These are phyloP conservation scores for Lantana camara DNA, from an alignment of 257 asterid species.

Conservation along the genomic window DNA sequence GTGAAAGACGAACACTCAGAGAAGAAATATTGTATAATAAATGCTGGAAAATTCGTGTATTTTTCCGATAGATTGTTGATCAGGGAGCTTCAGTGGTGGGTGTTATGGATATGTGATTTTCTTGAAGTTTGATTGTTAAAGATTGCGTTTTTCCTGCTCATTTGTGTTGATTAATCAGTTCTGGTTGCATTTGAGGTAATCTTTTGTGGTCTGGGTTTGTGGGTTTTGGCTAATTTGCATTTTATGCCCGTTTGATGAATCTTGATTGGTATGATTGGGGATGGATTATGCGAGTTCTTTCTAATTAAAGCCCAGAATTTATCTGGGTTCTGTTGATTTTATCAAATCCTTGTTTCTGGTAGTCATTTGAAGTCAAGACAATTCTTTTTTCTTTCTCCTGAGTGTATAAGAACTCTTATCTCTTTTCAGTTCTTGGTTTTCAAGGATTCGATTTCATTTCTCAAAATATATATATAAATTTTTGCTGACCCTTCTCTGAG, in stretches of 20 bases:
- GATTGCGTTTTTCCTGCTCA: slow-evolving; percentile 22
- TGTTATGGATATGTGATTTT: slow-evolving; percentile 13
- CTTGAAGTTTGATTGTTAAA: slow-evolving; percentile 7
- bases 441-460: not conserved
- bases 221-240: slow-evolving; percentile 26
- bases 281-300: slow-evolving; percentile 28
- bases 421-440: slow-evolving; percentile 2
- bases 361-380: slow-evolving; percentile 31
- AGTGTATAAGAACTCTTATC: slow-evolving; percentile 7
- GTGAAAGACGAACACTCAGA: not conserved
- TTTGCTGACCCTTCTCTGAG: slow-evolving; percentile 9
- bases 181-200: slow-evolving; percentile 24
- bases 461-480: not conserved
- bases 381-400: not conserved
- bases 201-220: slow-evolving; percentile 11
- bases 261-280: slow-evolving; percentile 26
- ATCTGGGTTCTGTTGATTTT: slow-evolving; percentile 21
- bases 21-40: not conserved
- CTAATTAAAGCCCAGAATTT: not conserved
- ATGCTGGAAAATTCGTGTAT: slow-evolving; percentile 19
- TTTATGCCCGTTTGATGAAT: slow-evolving; percentile 10
- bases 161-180: slow-evolving; percentile 29
- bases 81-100: slow-evolving; percentile 44
- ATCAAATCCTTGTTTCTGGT: not conserved
- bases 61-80: slow-evolving; percentile 27